Evolutionary conservation across 2,329 filamentous ascomycete species (phyloP).

Genomic region (Xylariaceae sp.): DNA sequence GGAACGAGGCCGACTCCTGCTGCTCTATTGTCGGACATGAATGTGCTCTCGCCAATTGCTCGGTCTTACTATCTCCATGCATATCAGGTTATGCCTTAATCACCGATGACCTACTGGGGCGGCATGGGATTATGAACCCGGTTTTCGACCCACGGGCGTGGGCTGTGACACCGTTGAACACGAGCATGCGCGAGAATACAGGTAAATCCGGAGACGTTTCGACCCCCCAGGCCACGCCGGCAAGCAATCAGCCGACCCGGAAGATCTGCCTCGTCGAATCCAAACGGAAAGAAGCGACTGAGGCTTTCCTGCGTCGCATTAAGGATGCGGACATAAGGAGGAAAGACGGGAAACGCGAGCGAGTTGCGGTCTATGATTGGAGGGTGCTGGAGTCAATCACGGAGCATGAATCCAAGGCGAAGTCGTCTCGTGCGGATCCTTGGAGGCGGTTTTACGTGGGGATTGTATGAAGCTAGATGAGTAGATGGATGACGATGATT

Average conservation of each 20-base stretch:
- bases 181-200: background rate
- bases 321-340: slow-evolving; percentile 30
- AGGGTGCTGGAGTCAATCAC: slow-evolving; percentile 41
- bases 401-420: slow-evolving; percentile 37
- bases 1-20: background rate
- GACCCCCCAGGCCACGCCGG: background rate
- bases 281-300: slow-evolving; percentile 31
- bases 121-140: slow-evolving; percentile 40
- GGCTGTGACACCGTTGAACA: slow-evolving; percentile 16
- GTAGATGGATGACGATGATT: background rate
- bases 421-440: slow-evolving; percentile 37
- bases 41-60: slow-evolving; percentile 38
- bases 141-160: slow-evolving; percentile 38
- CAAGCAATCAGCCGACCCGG: slow-evolving; percentile 9
- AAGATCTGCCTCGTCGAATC: slow-evolving; percentile 43
- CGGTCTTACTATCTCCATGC: slow-evolving; percentile 42
- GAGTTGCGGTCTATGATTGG: slow-evolving; percentile 47
- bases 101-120: slow-evolving; percentile 37
- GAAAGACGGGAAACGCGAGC: slow-evolving; percentile 32
- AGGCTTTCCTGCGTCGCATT: slow-evolving; percentile 34
- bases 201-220: background rate
- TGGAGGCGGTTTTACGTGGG: slow-evolving; percentile 45
- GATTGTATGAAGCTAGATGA: slow-evolving; percentile 32
- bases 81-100: slow-evolving; percentile 38
- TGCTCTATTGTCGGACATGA: slow-evolving; percentile 35